Evolutionary conservation across 2,329 filamentous ascomycete genomes (phyloP), one percentile per base, ranked within the genome.

Genomic region (Aspergillus ochraceoroseus): DNA sequence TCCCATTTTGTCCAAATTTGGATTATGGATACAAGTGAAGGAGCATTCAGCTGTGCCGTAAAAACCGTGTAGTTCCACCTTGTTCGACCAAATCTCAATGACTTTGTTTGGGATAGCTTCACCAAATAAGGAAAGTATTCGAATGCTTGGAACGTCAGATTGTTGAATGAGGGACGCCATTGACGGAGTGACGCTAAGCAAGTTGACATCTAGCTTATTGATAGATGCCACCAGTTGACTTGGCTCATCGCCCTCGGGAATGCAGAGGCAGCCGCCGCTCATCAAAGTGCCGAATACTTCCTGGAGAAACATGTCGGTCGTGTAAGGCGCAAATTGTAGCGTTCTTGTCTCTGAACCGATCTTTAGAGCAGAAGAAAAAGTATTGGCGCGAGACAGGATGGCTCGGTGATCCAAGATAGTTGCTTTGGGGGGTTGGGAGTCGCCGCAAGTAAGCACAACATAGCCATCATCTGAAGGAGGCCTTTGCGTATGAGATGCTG

Each of bases 211-310:
- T 20, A 41, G 67, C 28, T 11, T 65, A 43, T 42, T 66, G 45
- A 82, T 67, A 0, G 74, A 67, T 0, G 73, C 68, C 0, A 77
- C 77, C 54, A 82, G 69, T 49, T 74, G 72, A 1, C 64, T 67
- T 63, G 67, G 70, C 8, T 73, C 67, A 28, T 64, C 49, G 48
- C 68, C 54, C 34, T 64, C 63, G 0, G 70, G 70, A 2, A 75
- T 67, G 39, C 70, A 74, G 9, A 75, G 50, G 25, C 66, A 70
- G 3, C 70, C 72, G 26, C 72, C 71, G 18, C 59, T 51, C 43
- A 57, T 49, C 22, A 62, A 61, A 11, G 62, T 66, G 32, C 46
- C 61, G 45, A 66, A 66, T 27, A 60, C 53, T 38, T 62, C 69
- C 22, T 62, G 53, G 13, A 74, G 56, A 35, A 63, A 68, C 7